Base-by-base conservation (phyloP, 1,139 yeast species). In the Hansenula sp. region DNA sequence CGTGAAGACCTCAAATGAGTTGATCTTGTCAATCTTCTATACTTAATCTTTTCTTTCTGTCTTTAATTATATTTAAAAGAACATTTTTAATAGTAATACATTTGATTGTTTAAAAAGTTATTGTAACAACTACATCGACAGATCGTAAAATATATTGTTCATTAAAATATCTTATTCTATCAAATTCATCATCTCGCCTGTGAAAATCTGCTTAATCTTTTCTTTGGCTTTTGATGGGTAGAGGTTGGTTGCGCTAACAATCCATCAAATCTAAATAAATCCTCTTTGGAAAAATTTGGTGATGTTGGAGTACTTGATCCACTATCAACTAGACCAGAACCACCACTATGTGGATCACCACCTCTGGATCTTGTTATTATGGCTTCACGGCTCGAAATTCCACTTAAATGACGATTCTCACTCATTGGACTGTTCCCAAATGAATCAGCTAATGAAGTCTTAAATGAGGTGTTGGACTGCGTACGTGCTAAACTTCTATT, bases 401-500 rank as follows among this genome's bases (percentile, higher is more conserved):
- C 55, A 40, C 48, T 49, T 32, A 49, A 38, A 21, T 53, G 51
- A 22, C 55, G 53, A 22, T 49, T 56, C 22, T 52, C 57, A 28
- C 48, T 45, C 30, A 51, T 53, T 16, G 64, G 45, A 44, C 52
- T 43, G 40, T 55, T 51, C 16, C 59, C 73, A 50, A 75, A 74
- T 3, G 82, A 73, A 48, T 80, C 87, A 0, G 82, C 89, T 51
- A 86, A 67, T 26, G 85, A 76, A 9, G 83, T 80, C 56, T 82
- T 81, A 67, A 86, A 87, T 3, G 94, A 83, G 2, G 86, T 69
- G 37, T 79, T 81, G 1, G 95, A 83, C 17, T 86, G 81, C 0
- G 89, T 80, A 46, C 90, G 66, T 2, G 88, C 88, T 57, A 86
- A 69, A 46, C 89, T 82, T 46, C 84, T 69, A 56, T 84, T 84